Evolutionary conservation across 2,329 filamentous ascomycete species (phyloP).

Genomic region (Ramichloridium luteum): DNA sequence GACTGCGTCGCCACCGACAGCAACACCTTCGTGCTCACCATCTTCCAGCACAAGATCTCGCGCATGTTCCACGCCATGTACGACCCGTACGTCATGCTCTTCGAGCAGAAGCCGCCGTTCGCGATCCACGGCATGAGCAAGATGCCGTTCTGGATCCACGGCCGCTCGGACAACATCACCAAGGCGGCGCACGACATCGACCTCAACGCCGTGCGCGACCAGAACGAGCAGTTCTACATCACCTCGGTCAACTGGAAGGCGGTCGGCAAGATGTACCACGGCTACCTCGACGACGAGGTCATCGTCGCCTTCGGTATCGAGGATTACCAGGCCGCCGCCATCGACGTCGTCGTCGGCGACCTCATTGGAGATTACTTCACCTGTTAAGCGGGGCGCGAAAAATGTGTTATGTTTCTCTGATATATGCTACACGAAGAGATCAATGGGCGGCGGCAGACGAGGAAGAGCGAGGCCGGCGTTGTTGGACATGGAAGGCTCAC

Average conservation of each 20-base stretch:
- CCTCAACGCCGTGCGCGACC: neutral
- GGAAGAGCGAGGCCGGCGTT: too few relatives aligned
- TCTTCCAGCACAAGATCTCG: slow-evolving; percentile 43
- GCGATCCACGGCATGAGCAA: slow-evolving; percentile 36
- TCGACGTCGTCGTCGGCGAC: slow-evolving; percentile 1
- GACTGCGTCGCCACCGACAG: slow-evolving; percentile 29
- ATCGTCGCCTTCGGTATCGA: slow-evolving; percentile 2
- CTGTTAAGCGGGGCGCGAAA: neutral
- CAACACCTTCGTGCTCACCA: slow-evolving; percentile 43
- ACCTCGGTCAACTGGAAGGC: slow-evolving; percentile 2
- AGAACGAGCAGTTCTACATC: slow-evolving; percentile 1
- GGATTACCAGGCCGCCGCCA: slow-evolving; percentile 1
- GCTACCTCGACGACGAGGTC: slow-evolving; percentile 2
- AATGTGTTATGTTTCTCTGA: too few relatives aligned
- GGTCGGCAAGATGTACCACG: neutral
- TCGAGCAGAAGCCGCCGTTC: slow-evolving; percentile 37
- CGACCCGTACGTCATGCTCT: slow-evolving; percentile 43
- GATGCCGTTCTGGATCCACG: slow-evolving; percentile 44
- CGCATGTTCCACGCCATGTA: slow-evolving; percentile 37
- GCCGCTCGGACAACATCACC: slow-evolving; percentile 22
- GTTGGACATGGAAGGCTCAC: too few relatives aligned
- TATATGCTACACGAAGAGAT: too few relatives aligned
- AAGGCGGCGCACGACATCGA: slow-evolving; percentile 7
- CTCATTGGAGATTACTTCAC: neutral
- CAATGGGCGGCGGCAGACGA: too few relatives aligned